phyloP scores from a whole-genome alignment of 257 asterid species.

The Solanum infundibuliforme region DNA sequence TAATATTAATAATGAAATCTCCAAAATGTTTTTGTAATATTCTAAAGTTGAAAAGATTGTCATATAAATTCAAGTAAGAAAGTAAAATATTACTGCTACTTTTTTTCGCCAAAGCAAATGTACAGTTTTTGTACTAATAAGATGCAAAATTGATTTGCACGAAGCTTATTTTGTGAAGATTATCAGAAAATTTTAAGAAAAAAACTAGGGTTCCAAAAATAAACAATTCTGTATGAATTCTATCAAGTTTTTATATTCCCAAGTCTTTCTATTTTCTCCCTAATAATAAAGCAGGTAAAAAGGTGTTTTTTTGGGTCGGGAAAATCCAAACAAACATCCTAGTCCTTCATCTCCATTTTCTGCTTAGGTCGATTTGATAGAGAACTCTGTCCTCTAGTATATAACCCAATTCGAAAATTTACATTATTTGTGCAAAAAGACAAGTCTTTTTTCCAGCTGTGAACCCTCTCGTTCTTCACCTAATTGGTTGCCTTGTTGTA shows the following conservation, averaged over 20 bases:
- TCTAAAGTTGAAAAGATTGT: not conserved
- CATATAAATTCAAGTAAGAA: not conserved
- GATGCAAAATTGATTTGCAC: not conserved
- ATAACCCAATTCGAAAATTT: not conserved
- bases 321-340: not conserved
- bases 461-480: not conserved
- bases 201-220: not conserved
- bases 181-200: not conserved
- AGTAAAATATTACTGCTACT: not conserved
- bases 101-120: not conserved
- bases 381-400: not conserved
- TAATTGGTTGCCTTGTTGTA: not conserved
- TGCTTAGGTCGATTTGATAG: not conserved
- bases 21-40: not conserved
- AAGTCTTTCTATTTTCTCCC: not conserved
- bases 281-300: not conserved
- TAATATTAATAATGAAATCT: too few species aligned
- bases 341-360: not conserved
- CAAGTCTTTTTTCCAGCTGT: not conserved
- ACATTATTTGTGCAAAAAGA: not conserved
- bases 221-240: not conserved
- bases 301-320: not conserved
- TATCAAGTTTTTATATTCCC: not conserved
- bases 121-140: not conserved
- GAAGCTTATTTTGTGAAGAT: not conserved